Conservation (phyloP, 805 yeast species). For the Brettanomyces sp. region DNA sequence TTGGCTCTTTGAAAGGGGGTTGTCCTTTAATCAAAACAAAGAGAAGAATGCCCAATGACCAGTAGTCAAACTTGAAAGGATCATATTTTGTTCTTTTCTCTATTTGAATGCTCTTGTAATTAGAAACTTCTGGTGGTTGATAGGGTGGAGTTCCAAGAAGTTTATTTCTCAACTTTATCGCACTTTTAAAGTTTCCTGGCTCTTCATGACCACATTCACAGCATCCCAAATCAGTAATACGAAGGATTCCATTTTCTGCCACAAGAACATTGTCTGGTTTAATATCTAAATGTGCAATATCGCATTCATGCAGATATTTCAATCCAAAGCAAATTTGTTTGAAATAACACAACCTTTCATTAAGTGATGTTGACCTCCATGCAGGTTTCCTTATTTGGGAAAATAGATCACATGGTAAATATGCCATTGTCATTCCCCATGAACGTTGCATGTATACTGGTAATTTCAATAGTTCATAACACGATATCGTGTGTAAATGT, state of each 20-base stretch:
- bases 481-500: slow-evolving; percentile 51
- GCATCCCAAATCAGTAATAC: slow-evolving; percentile 71
- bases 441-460: slow-evolving; percentile 55
- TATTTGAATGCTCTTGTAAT: slow-evolving; percentile 25
- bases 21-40: slow-evolving; percentile 49
- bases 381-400: slow-evolving; percentile 43
- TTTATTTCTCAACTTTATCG: slow-evolving; percentile 27
- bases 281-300: slow-evolving; percentile 63
- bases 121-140: slow-evolving; percentile 69
- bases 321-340: slow-evolving; percentile 60
- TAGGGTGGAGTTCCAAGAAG: slow-evolving; percentile 77
- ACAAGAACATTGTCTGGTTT: slow-evolving; percentile 67
- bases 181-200: slow-evolving; percentile 39
- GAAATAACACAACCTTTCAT: slow-evolving; percentile 56
- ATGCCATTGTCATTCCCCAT: slow-evolving; percentile 71
- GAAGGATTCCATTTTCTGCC: slow-evolving; percentile 51
- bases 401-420: slow-evolving; percentile 55
- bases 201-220: slow-evolving; percentile 52
- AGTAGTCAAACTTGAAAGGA: slow-evolving; percentile 60
- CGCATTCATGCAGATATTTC: slow-evolving; percentile 52
- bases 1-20: slow-evolving; percentile 52
- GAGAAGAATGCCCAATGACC: slow-evolving; percentile 65
- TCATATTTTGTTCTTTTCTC: slow-evolving; percentile 27
- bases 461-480: slow-evolving; percentile 44
- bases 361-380: slow-evolving; percentile 42